Conservation (phyloP, 805 yeast genomes). For the Zygotorulaspora chibaensis region DNA sequence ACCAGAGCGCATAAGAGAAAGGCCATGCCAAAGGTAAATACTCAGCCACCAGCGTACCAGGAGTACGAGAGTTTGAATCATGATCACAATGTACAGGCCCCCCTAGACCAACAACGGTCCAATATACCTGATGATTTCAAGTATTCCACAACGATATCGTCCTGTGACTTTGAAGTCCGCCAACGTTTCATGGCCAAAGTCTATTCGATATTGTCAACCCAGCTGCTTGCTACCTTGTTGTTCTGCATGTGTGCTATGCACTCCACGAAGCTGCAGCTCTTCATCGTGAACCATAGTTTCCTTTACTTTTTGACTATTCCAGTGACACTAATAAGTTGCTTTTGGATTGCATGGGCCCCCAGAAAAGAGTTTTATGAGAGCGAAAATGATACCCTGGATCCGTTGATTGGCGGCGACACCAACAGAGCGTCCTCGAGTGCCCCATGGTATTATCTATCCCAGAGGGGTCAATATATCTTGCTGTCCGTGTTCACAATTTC, state of each 20-base stretch:
- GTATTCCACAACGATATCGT: conserved; percentile 69
- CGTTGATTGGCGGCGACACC: conserved; percentile 2
- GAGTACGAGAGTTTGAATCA: conserved; percentile 6
- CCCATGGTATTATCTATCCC: conserved; percentile 32
- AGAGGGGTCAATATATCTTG: conserved; percentile 40
- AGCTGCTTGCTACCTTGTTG: conserved; percentile 56
- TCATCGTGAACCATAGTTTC: conserved; percentile 60
- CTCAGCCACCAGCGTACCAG: conserved; percentile 7
- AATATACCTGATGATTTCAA: conserved; percentile 73
- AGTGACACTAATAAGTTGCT: conserved; percentile 59
- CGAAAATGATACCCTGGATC: conserved; percentile 6
- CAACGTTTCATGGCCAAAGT: conserved; percentile 76
- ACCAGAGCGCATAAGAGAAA: neutral
- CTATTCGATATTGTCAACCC: conserved; percentile 63
- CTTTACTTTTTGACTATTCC: conserved; percentile 50
- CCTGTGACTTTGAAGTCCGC: conserved; percentile 71
- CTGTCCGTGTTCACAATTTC: conserved; percentile 65
- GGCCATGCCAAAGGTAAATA: neutral
- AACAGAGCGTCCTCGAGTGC: conserved; percentile 5
- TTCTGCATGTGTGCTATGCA: conserved; percentile 22
- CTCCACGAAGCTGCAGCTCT: conserved; percentile 29
- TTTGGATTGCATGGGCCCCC: conserved; percentile 60
- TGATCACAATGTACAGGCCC: neutral
- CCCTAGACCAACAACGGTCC: neutral
- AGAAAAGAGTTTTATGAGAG: conserved; percentile 62